A percentile compares a stretch with the other conserved stretches of the same genome.
These are phyloP conservation scores for Torulaspora quercuum DNA, from an alignment of 805 yeast genomes.

Conservation along the genomic window DNA sequence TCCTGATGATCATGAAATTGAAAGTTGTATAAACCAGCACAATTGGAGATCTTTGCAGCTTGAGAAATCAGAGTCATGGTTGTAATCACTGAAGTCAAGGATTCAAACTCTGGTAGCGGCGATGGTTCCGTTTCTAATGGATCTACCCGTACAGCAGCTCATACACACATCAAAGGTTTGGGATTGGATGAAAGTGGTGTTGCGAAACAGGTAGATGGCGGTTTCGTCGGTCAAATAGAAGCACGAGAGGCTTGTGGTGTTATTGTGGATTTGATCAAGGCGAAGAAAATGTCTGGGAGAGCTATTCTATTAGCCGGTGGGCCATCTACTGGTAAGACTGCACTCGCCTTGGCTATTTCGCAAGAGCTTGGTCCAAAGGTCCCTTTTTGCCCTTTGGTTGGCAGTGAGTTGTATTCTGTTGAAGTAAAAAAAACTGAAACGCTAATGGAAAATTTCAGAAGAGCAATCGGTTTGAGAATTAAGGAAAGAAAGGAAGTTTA, in stretches of 20 bases:
- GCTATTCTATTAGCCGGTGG: conserved; percentile 96
- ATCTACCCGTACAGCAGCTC: conserved; percentile 76
- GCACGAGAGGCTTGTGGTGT: conserved; percentile 93
- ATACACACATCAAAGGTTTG: conserved; percentile 92
- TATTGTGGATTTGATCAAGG: conserved; percentile 87
- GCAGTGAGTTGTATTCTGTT: conserved; percentile 89
- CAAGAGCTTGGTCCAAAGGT: conserved; percentile 96
- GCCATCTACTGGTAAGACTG: conserved; percentile 98
- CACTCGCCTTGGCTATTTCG: conserved; percentile 90
- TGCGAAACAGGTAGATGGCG: conserved; percentile 84
- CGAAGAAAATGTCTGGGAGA: conserved; percentile 89
- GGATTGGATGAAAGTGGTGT: conserved; percentile 88
- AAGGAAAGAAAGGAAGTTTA: conserved; percentile 97
- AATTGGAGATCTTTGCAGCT: no score
- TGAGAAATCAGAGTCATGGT: conserved; percentile 58
- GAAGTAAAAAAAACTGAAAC: conserved; percentile 97
- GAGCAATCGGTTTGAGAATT: conserved; percentile 93
- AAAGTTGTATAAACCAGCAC: no score
- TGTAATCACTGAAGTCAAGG: conserved; percentile 72
- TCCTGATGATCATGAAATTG: no score
- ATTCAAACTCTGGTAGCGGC: conserved; percentile 47
- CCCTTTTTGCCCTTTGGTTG: conserved; percentile 96
- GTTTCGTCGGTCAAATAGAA: conserved; percentile 68
- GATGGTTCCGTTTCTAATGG: conserved; percentile 14
- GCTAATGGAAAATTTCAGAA: conserved; percentile 91